A percentile compares a stretch with the other conserved stretches of the same genome.
These are phyloP conservation scores for Pelagophyceae sp. DNA, from an alignment of 352 stramenopile genomes.

Conservation along the genomic window DNA sequence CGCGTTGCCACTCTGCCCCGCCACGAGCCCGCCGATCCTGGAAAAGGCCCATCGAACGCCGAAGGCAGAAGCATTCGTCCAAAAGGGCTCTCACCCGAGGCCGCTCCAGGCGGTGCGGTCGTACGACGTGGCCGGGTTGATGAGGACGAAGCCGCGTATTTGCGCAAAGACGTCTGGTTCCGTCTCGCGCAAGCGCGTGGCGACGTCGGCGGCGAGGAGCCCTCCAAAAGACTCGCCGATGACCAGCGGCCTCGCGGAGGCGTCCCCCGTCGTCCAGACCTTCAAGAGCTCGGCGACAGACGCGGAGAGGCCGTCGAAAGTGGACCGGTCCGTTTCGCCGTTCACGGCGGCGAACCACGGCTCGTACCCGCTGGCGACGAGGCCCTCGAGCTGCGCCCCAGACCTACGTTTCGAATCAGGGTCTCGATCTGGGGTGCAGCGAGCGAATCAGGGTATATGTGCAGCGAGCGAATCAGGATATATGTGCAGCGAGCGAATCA, in stretches of 20 bases:
- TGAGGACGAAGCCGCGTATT: slow-evolving; percentile 45
- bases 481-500: too few species aligned
- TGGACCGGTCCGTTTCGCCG: neutral
- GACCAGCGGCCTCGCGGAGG: slow-evolving; percentile 27
- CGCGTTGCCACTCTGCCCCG: neutral
- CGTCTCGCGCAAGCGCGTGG: slow-evolving; percentile 34
- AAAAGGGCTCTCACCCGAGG: too few species aligned
- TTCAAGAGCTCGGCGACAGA: neutral
- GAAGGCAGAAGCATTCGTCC: too few species aligned
- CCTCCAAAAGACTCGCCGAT: slow-evolving; percentile 56
- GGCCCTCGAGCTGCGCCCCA: neutral
- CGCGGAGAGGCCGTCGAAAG: neutral
- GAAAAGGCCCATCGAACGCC: neutral
- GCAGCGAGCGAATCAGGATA: too few species aligned
- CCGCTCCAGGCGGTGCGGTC: slow-evolving; percentile 50
- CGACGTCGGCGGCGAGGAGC: slow-evolving; percentile 43
- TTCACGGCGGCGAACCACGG: neutral
- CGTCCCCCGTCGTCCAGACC: slow-evolving; percentile 27
- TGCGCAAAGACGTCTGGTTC: too few species aligned
- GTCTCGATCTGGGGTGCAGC: too few species aligned
- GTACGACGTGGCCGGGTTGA: slow-evolving; percentile 60
- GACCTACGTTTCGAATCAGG: too few species aligned
- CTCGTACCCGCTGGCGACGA: neutral
- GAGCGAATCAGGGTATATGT: too few species aligned
- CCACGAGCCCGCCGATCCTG: neutral